phyloP scores from a whole-genome alignment of 306 rosid genomes.

The Citrullus mucosospermus region DNA sequence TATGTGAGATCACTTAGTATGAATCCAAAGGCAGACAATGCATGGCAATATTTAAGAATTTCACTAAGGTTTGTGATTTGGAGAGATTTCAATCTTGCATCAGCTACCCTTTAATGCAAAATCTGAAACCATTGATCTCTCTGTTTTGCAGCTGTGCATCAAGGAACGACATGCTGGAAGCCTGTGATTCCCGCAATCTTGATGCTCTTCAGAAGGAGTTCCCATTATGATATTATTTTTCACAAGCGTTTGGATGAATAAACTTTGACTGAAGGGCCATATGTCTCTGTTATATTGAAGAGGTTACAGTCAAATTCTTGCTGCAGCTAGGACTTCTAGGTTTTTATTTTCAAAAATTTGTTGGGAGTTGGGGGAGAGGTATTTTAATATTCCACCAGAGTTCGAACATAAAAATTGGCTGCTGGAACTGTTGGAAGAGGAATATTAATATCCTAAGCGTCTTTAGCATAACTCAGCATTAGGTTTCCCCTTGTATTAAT shows the following conservation, averaged over 20 bases:
- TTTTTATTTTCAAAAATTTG: neutral
- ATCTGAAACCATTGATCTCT: neutral
- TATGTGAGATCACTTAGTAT: slow-evolving; percentile 90
- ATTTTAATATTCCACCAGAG: neutral
- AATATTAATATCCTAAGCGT: neutral
- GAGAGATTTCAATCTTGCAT: neutral
- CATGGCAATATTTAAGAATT: slow-evolving; percentile 95
- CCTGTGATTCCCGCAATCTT: slow-evolving; percentile 83
- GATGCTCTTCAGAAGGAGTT: slow-evolving; percentile 95
- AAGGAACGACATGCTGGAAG: slow-evolving; percentile 84
- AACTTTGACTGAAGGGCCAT: neutral
- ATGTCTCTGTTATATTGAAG: neutral
- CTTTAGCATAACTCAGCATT: neutral
- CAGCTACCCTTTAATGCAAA: neutral
- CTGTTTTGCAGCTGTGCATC: slow-evolving; percentile 77
- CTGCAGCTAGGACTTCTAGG: neutral
- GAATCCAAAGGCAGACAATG: slow-evolving; percentile 98
- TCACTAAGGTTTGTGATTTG: slow-evolving; percentile 58
- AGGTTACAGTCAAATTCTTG: neutral
- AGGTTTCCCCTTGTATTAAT: neutral
- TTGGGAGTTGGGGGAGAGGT: neutral
- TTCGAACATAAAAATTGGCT: neutral
- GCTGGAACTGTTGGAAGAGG: neutral
- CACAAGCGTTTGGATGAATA: slow-evolving; percentile 6
- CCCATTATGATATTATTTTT: slow-evolving; percentile 34